Conservation (phyloP, 202 grass and related monocot species). For the Eragrostis tef region DNA sequence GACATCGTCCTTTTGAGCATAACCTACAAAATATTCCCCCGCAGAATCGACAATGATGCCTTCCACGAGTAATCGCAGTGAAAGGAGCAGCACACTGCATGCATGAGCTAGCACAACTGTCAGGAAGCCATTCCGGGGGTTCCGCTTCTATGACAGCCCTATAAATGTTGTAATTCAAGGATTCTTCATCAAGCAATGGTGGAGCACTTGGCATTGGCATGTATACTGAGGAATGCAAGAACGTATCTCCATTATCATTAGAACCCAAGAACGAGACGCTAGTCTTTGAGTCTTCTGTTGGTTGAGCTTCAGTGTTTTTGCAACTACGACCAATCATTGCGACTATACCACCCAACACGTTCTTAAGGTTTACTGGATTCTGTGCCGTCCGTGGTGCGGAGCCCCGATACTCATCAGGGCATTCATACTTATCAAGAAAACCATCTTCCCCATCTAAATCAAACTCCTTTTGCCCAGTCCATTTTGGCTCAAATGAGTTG, state of each 20-base stretch:
- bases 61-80: constrained; percentile 63
- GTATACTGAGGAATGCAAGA: constrained; percentile 77
- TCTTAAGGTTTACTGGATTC: constrained; percentile 63
- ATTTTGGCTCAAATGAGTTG: constrained; percentile 48
- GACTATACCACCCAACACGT: constrained; percentile 57
- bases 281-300: constrained; percentile 47
- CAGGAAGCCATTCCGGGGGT: constrained; percentile 83
- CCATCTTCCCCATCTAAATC: constrained; percentile 42
- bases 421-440: constrained; percentile 48
- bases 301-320: constrained; percentile 44
- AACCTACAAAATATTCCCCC: constrained; percentile 77
- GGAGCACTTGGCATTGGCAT: constrained; percentile 79
- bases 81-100: constrained; percentile 86
- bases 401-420: constrained; percentile 41
- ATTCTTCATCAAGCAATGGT: constrained; percentile 64
- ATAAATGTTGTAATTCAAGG: constrained; percentile 57
- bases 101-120: constrained; percentile 71
- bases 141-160: constrained; percentile 71
- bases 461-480: constrained; percentile 43
- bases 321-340: constrained; percentile 60
- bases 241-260: constrained; percentile 57
- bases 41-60: constrained; percentile 94
- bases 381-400: constrained; percentile 35
- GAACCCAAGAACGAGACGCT: constrained; percentile 74
- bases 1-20: constrained; percentile 71